A percentile compares a stretch with the other conserved stretches of the same genome.
phyloP scores from a whole-genome alignment of 306 rosid genomes.

The Luffa acutangula region DNA sequence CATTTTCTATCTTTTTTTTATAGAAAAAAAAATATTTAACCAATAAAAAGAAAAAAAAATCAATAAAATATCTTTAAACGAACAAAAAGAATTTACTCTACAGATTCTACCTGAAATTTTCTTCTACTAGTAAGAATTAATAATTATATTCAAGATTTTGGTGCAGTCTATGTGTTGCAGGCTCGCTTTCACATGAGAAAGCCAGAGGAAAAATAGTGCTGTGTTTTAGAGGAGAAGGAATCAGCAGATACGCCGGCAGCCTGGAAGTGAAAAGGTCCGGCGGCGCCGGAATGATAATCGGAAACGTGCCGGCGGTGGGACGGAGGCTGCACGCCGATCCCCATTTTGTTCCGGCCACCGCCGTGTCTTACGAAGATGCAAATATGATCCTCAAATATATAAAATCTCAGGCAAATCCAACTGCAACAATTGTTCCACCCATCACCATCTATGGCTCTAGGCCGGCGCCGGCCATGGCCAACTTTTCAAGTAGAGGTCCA shows the following conservation, averaged over 20 bases:
- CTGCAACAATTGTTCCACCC: slow-evolving; percentile 49
- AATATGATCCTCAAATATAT: slow-evolving; percentile 37
- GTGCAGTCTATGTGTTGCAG: slow-evolving; percentile 59
- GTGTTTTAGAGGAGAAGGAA: slow-evolving; percentile 63
- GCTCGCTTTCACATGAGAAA: slow-evolving; percentile 46
- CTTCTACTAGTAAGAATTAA: too few relatives aligned
- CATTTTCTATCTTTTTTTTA: too few relatives aligned
- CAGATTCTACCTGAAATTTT: too few relatives aligned
- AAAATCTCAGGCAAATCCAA: slow-evolving; percentile 32
- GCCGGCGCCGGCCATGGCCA: slow-evolving; percentile 79
- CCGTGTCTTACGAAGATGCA: slow-evolving; percentile 33
- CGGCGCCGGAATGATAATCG: slow-evolving; percentile 56
- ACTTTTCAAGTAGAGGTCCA: slow-evolving; percentile 88
- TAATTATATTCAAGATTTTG: background rate
- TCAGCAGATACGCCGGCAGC: slow-evolving; percentile 42
- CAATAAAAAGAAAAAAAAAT: too few relatives aligned
- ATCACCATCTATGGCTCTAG: slow-evolving; percentile 40
- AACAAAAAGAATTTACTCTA: too few relatives aligned
- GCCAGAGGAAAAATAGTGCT: slow-evolving; percentile 64
- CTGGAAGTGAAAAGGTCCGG: slow-evolving; percentile 65
- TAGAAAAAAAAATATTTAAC: too few relatives aligned
- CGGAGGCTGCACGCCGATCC: slow-evolving; percentile 44
- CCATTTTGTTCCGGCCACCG: slow-evolving; percentile 68
- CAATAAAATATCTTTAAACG: too few relatives aligned
- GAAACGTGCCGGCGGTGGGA: slow-evolving; percentile 37